phyloP scores from a whole-genome alignment of 1,139 yeast genomes.

The Yamadazyma blattariae region DNA sequence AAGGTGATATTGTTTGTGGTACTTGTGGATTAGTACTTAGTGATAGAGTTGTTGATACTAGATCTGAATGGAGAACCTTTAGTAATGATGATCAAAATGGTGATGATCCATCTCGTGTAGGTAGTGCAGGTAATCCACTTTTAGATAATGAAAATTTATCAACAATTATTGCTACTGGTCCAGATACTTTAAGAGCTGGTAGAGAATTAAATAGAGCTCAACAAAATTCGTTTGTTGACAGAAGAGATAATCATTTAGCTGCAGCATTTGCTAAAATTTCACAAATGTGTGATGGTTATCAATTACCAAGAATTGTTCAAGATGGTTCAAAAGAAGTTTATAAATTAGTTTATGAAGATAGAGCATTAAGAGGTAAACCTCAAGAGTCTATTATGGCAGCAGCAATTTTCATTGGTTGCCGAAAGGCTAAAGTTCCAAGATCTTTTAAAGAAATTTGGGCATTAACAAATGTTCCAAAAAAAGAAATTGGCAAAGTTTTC shows the following conservation, averaged over 20 bases:
- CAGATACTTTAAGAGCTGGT: slow-evolving; percentile 74
- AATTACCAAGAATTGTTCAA: slow-evolving; percentile 89
- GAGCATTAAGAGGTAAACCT: slow-evolving; percentile 83
- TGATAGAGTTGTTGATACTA: slow-evolving; percentile 88
- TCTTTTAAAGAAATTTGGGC: slow-evolving; percentile 97
- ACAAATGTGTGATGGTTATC: slow-evolving; percentile 96
- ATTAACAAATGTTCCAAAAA: slow-evolving; percentile 87
- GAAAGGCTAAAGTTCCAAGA: slow-evolving; percentile 92
- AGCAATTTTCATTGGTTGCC: slow-evolving; percentile 89
- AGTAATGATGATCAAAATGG: slow-evolving; percentile 96
- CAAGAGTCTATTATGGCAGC: slow-evolving; percentile 97
- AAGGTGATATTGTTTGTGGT: slow-evolving; percentile 97
- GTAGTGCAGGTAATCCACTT: slow-evolving; percentile 95
- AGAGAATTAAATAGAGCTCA: slow-evolving; percentile 90
- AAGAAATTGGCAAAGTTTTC: slow-evolving; percentile 88
- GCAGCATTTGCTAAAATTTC: slow-evolving; percentile 90
- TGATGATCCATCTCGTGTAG: slow-evolving; percentile 99
- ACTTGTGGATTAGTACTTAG: slow-evolving; percentile 92
- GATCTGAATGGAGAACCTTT: slow-evolving; percentile 99
- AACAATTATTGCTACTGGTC: slow-evolving; percentile 85
- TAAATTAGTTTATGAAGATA: slow-evolving; percentile 87
- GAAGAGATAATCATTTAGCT: slow-evolving; percentile 81
- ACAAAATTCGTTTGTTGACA: slow-evolving; percentile 79
- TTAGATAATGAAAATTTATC: slow-evolving; percentile 90
- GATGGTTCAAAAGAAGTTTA: slow-evolving; percentile 98